phyloP scores from a whole-genome alignment of 2,329 filamentous ascomycete species.

The Fusarium burgessii region DNA sequence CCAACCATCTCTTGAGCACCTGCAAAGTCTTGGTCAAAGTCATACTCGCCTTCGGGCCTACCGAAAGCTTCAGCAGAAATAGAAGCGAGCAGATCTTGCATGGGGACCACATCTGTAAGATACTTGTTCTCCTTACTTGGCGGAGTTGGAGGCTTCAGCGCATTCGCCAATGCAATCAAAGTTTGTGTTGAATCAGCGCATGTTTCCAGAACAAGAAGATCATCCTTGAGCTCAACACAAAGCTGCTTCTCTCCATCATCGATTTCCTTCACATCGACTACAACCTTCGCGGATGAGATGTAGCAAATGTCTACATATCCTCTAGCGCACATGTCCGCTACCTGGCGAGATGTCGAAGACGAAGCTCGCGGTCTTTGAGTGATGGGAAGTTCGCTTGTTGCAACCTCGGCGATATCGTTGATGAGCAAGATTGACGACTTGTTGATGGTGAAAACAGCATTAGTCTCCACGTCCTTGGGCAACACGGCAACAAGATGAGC shows the following conservation, averaged over 20 bases:
- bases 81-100: conserved; percentile 89
- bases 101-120: conserved; percentile 84
- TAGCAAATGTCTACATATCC: conserved; percentile 91
- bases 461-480: conserved; percentile 73
- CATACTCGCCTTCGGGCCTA: conserved; percentile 69
- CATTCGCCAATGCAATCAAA: conserved; percentile 81
- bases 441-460: conserved; percentile 74
- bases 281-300: conserved; percentile 82
- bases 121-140: conserved; percentile 88
- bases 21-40: conserved; percentile 73
- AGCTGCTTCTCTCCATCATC: conserved; percentile 72
- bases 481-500: conserved; percentile 77
- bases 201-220: conserved; percentile 90
- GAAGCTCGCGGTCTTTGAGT: conserved; percentile 47
- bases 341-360: conserved; percentile 60
- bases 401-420: conserved; percentile 71
- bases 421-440: conserved; percentile 88
- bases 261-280: conserved; percentile 69
- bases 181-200: conserved; percentile 98
- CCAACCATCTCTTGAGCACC: conserved; percentile 63
- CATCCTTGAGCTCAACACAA: conserved; percentile 85
- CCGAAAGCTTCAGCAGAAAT: conserved; percentile 89
- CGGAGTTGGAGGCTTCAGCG: conserved; percentile 83
- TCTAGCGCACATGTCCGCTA: conserved; percentile 68
- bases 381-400: conserved; percentile 20